Percentiles rank a stretch among this genome's conserved stretches.
phyloP scores from a whole-genome alignment of 441 rosid genomes.

The Sinapis alba region DNA sequence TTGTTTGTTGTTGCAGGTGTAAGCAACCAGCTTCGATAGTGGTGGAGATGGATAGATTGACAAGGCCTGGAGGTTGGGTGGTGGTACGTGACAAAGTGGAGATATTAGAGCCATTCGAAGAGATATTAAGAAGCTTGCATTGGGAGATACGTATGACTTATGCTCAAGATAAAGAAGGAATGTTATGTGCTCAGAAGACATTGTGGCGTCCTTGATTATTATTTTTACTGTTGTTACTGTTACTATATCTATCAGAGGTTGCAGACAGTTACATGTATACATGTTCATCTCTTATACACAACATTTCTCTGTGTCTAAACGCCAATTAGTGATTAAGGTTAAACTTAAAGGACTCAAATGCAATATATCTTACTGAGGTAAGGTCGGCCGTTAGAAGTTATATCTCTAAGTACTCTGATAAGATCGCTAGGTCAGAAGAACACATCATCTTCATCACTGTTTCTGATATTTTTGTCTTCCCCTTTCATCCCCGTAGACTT shows the following conservation, averaged over 20 bases:
- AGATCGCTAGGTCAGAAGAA: conserved; percentile 28
- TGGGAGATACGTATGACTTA: conserved; percentile 95
- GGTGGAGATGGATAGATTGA: conserved; percentile 85
- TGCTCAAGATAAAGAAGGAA: conserved; percentile 79
- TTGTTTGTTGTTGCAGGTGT: conserved; percentile 48
- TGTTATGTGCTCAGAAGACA: conserved; percentile 82
- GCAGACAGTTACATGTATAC: conserved; percentile 3
- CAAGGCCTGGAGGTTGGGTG: conserved; percentile 89
- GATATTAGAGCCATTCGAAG: conserved; percentile 75
- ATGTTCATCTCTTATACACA: neutral
- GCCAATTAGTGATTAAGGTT: neutral
- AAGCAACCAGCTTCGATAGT: conserved; percentile 77
- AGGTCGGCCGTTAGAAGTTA: neutral
- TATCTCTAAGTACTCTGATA: neutral
- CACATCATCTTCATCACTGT: conserved; percentile 30
- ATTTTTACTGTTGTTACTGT: conserved; percentile 13
- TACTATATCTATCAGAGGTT: neutral
- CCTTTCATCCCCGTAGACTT: conserved; percentile 25
- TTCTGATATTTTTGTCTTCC: conserved; percentile 23
- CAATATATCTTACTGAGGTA: neutral
- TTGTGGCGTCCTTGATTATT: conserved; percentile 68
- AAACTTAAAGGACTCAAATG: neutral
- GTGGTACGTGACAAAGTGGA: conserved; percentile 82
- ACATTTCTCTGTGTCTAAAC: neutral
- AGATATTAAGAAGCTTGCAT: conserved; percentile 70